Evolutionary conservation across 306 rosid genomes (phyloP).

Genomic region (Quercus suber): DNA sequence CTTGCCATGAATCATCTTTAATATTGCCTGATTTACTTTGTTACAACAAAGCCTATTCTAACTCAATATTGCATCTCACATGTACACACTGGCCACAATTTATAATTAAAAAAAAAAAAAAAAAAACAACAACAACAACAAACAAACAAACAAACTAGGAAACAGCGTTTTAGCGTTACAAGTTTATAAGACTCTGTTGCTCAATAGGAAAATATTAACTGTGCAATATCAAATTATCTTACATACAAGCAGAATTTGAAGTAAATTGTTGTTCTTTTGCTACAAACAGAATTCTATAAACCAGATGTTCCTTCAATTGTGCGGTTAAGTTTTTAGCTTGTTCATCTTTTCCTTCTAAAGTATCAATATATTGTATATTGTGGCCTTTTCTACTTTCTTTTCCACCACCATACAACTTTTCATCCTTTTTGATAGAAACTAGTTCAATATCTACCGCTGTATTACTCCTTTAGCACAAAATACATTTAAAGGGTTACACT

Average conservation of each 20-base stretch:
- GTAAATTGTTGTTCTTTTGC: not conserved
- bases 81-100: not conserved
- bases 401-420: not conserved
- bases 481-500: not conserved
- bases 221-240: not conserved
- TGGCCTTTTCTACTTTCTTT: not conserved
- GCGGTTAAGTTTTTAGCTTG: not conserved
- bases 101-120: not conserved
- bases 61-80: not conserved
- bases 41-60: not conserved
- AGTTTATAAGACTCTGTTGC: conserved; percentile 3
- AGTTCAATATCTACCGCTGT: not conserved
- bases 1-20: not conserved
- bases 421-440: not conserved
- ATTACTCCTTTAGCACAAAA: conserved; percentile 1
- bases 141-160: no score
- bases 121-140: no score
- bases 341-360: not conserved
- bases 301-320: not conserved
- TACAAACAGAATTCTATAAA: not conserved
- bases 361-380: not conserved
- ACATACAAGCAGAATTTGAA: not conserved
- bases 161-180: not conserved
- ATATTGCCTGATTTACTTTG: not conserved
- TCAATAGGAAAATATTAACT: not conserved